A percentile compares a stretch with the other conserved stretches of the same genome.
phyloP scores from a whole-genome alignment of 225 moss, liverwort and hornwort genomes.

The Lunularia cruciata region DNA sequence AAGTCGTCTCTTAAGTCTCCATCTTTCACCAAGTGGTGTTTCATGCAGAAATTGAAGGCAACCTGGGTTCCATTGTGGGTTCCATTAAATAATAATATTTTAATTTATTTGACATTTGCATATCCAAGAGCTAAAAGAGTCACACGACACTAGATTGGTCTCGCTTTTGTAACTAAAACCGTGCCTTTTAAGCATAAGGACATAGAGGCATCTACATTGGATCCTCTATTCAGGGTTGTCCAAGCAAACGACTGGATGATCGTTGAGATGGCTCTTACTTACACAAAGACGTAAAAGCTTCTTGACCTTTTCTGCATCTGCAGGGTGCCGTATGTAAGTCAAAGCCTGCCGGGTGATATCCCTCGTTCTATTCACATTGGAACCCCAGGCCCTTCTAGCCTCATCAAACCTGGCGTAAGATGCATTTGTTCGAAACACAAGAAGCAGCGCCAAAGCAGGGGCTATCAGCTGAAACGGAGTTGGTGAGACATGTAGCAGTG shows the following conservation, averaged over 20 bases:
- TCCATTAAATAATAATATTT: too few relatives aligned
- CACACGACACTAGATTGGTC: too few relatives aligned
- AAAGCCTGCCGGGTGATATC: constrained; percentile 62
- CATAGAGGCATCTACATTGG: too few relatives aligned
- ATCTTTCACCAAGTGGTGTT: constrained; percentile 46
- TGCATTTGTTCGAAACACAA: constrained; percentile 72
- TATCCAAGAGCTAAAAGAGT: too few relatives aligned
- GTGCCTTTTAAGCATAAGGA: too few relatives aligned
- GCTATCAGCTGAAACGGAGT: constrained; percentile 65
- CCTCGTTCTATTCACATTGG: constrained; percentile 51
- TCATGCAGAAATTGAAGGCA: constrained; percentile 54
- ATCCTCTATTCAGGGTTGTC: too few relatives aligned
- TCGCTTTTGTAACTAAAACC: too few relatives aligned
- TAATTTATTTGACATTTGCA: too few relatives aligned
- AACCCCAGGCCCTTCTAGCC: constrained; percentile 67
- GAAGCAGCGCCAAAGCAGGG: constrained; percentile 61
- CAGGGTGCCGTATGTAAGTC: constrained; percentile 56
- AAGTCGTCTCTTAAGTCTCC: constrained; percentile 28
- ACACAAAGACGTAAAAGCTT: constrained; percentile 51
- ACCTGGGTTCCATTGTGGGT: too few relatives aligned
- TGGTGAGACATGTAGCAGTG: constrained; percentile 56
- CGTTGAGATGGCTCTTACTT: constrained; percentile 22
- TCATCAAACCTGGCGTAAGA: constrained; percentile 73
- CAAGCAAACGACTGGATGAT: not conserved
- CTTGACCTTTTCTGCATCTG: constrained; percentile 42